phyloP scores from a whole-genome alignment of 768 basidiomycete species.

The Collybia mongolica region DNA sequence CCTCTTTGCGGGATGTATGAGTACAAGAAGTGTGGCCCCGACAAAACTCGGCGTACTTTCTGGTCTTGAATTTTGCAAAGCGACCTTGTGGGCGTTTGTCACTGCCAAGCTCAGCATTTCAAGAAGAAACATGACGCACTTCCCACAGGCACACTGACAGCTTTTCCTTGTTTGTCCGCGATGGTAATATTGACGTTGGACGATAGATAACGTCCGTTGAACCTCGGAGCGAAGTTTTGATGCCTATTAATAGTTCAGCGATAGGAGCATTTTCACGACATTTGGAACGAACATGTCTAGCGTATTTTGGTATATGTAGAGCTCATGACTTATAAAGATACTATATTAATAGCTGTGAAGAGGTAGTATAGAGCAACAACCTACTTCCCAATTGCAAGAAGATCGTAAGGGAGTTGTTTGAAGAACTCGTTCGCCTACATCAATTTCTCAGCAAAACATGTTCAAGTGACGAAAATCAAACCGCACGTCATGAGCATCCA shows the following conservation, averaged over 20 bases:
- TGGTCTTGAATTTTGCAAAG: slow-evolving; percentile 71
- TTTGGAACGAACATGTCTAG: slow-evolving; percentile 56
- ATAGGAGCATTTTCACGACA: neutral
- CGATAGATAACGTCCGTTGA: slow-evolving; percentile 74
- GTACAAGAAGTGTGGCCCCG: neutral
- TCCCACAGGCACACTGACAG: slow-evolving; percentile 36
- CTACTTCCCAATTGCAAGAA: slow-evolving; percentile 83
- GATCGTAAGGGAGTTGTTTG: slow-evolving; percentile 71
- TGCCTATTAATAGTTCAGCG: slow-evolving; percentile 35
- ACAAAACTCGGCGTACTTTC: slow-evolving; percentile 44
- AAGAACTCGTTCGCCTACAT: slow-evolving; percentile 73
- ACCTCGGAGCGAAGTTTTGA: slow-evolving; percentile 62
- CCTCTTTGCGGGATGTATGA: slow-evolving; percentile 36
- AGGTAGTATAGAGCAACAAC: slow-evolving; percentile 17
- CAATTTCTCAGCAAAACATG: neutral
- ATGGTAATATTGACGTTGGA: slow-evolving; percentile 87
- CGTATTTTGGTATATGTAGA: slow-evolving; percentile 69
- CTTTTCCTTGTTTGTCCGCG: slow-evolving; percentile 35
- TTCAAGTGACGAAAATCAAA: neutral
- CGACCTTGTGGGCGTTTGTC: slow-evolving; percentile 34
- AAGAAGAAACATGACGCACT: slow-evolving; percentile 17
- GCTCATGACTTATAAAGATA: slow-evolving; percentile 59
- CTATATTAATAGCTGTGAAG: neutral
- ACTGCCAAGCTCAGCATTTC: neutral
- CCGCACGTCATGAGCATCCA: slow-evolving; percentile 70